Percentiles rank a stretch among this genome's conserved stretches.
These are phyloP conservation scores for Cinchona pubescens DNA, from an alignment of 257 asterid species.

Conservation along the genomic window DNA sequence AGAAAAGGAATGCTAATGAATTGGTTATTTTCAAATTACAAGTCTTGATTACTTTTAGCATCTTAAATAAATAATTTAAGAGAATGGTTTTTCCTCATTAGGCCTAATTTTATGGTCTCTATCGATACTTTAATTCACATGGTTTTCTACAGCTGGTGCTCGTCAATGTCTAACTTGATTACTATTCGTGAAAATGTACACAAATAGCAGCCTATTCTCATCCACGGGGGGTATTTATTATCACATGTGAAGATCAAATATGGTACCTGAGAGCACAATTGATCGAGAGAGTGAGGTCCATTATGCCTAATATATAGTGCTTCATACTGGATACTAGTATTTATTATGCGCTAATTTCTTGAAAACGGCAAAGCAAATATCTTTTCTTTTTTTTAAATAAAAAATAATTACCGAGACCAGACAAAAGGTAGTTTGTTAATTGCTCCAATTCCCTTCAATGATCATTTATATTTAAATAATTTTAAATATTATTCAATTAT, in stretches of 20 bases:
- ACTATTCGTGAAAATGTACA: too few species aligned
- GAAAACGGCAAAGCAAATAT: neutral
- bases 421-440: neutral
- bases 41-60: neutral
- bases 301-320: neutral
- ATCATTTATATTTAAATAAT: too few species aligned
- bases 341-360: neutral
- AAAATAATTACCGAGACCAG: too few species aligned
- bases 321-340: neutral
- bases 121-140: neutral
- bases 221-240: neutral
- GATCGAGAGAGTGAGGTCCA: neutral
- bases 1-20: too few species aligned
- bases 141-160: slow-evolving; percentile 1
- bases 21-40: too few species aligned
- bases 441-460: too few species aligned
- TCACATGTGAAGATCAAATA: neutral
- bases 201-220: neutral
- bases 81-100: neutral
- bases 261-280: neutral
- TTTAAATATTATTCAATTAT: too few species aligned
- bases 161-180: neutral
- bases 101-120: neutral
- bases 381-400: too few species aligned
- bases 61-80: neutral